Conservation (phyloP, 2,329 filamentous ascomycete species). For the Calonectria hongkongensis region DNA sequence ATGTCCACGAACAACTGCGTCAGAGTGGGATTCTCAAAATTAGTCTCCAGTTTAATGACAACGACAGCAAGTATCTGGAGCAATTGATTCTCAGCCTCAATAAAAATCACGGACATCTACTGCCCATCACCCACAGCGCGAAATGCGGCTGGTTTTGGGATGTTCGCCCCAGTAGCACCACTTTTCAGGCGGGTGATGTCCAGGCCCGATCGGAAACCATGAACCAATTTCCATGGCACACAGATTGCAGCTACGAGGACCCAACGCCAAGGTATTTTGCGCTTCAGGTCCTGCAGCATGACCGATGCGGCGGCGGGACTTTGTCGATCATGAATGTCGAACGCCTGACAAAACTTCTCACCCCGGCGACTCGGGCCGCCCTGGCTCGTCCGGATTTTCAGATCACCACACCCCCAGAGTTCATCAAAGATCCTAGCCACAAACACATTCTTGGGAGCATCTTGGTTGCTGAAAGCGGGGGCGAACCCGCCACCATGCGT, state of each 20-base stretch:
- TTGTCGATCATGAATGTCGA: slow-evolving; percentile 62
- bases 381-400: slow-evolving; percentile 56
- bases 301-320: slow-evolving; percentile 63
- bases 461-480: slow-evolving; percentile 32
- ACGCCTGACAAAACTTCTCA: slow-evolving; percentile 53
- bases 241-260: slow-evolving; percentile 65
- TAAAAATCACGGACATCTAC: slow-evolving; percentile 56
- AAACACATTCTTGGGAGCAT: slow-evolving; percentile 52
- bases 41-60: slow-evolving; percentile 57
- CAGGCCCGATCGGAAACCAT: slow-evolving; percentile 65
- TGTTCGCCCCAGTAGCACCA: slow-evolving; percentile 57
- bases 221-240: slow-evolving; percentile 66
- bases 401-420: slow-evolving; percentile 59
- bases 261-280: slow-evolving; percentile 62
- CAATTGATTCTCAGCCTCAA: slow-evolving; percentile 59
- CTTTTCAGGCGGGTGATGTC: slow-evolving; percentile 56
- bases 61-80: slow-evolving; percentile 59
- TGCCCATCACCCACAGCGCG: slow-evolving; percentile 65
- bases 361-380: slow-evolving; percentile 44
- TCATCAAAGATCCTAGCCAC: slow-evolving; percentile 55
- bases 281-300: slow-evolving; percentile 64
- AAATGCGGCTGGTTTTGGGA: slow-evolving; percentile 67
- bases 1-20: slow-evolving; percentile 44
- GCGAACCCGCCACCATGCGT: slow-evolving; percentile 50
- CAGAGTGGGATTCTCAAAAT: slow-evolving; percentile 61